These are phyloP conservation scores for Uronychia binucleata DNA, from an alignment of 73 alveolate species.

Conservation along the genomic window DNA sequence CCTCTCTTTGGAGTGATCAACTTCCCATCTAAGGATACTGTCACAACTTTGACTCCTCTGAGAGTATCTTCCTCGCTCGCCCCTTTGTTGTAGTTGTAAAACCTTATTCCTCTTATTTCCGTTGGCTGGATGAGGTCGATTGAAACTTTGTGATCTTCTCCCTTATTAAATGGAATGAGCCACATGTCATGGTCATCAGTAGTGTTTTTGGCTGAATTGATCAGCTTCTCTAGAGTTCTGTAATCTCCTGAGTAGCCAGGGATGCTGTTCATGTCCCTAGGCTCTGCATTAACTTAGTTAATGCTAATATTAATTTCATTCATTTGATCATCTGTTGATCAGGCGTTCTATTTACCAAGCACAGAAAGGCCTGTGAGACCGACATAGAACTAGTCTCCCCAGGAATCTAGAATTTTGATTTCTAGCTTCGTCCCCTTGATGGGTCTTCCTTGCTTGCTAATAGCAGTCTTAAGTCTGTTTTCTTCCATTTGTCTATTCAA, in stretches of 20 bases:
- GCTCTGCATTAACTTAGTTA: slow-evolving; percentile 64
- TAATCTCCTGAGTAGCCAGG: slow-evolving; percentile 76
- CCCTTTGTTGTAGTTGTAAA: slow-evolving; percentile 72
- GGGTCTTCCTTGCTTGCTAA: neutral
- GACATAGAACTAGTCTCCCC: slow-evolving; percentile 91
- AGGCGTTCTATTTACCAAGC: slow-evolving; percentile 39
- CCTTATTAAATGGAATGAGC: slow-evolving; percentile 74
- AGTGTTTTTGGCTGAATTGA: slow-evolving; percentile 67
- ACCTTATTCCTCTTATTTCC: slow-evolving; percentile 57
- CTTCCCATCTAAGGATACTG: slow-evolving; percentile 62
- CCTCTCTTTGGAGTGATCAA: slow-evolving; percentile 62
- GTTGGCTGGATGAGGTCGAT: slow-evolving; percentile 55
- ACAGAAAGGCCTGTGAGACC: slow-evolving; percentile 84
- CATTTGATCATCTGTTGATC: slow-evolving; percentile 4
- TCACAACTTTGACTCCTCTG: slow-evolving; percentile 74
- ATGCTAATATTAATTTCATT: slow-evolving; percentile 30
- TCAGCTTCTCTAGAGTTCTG: slow-evolving; percentile 72
- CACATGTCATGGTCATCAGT: slow-evolving; percentile 84
- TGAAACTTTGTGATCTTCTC: slow-evolving; percentile 53
- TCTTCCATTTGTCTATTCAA: neutral
- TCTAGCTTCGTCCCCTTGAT: slow-evolving; percentile 52
- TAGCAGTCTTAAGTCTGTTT: neutral
- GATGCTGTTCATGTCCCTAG: slow-evolving; percentile 75
- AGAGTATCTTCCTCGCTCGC: slow-evolving; percentile 74
- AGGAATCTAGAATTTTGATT: slow-evolving; percentile 68